Conservation (phyloP, 2,329 filamentous ascomycete genomes). For the Beauveria asiatica region DNA sequence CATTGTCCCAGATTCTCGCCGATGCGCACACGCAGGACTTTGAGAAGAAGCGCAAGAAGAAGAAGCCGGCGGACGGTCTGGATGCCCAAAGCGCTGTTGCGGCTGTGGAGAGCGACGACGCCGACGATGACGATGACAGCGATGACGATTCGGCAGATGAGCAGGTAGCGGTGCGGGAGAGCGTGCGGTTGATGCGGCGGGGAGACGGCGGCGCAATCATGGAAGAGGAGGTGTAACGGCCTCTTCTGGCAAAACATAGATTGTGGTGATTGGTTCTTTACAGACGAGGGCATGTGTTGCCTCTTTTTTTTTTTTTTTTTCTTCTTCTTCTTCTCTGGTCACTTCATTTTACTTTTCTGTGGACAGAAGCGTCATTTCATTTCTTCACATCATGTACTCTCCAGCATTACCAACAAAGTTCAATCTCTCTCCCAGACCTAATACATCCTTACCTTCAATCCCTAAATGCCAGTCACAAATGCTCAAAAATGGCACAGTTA, state of each 20-base stretch:
- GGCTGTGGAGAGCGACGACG: conserved; percentile 20
- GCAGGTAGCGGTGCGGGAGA: conserved; percentile 8
- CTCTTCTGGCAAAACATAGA: background rate
- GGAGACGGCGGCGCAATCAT: background rate
- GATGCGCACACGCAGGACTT: conserved; percentile 88
- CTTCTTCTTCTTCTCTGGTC: background rate
- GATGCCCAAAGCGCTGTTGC: conserved; percentile 9
- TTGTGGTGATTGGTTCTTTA: background rate
- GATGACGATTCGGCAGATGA: conserved; percentile 20
- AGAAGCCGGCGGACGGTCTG: background rate
- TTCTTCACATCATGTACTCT: background rate
- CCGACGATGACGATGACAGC: conserved; percentile 29
- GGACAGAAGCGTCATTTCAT: background rate
- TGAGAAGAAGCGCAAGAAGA: conserved; percentile 57
- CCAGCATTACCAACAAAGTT: background rate
- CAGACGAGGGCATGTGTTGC: background rate
- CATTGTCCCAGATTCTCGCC: conserved; percentile 59
- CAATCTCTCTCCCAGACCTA: background rate
- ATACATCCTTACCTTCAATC: background rate
- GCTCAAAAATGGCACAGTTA: background rate
- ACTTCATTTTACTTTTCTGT: background rate
- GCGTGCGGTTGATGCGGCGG: background rate
- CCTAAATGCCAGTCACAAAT: background rate
- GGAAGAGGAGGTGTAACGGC: background rate
- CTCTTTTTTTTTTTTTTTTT: background rate